Conservation (phyloP, 2,329 filamentous ascomycete species). For the Cryphonectria naterciae region DNA sequence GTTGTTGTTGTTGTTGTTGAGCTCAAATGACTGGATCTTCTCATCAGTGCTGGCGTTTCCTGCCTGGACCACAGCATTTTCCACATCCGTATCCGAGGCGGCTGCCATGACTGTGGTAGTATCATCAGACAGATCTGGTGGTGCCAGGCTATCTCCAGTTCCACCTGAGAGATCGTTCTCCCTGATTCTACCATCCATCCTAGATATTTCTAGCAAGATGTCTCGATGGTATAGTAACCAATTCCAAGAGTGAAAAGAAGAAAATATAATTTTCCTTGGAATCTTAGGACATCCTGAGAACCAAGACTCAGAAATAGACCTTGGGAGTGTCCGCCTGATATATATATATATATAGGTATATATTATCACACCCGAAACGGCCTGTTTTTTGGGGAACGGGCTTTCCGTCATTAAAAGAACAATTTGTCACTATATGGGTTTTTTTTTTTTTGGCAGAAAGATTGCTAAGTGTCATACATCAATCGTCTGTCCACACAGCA, state of each 20-base stretch:
- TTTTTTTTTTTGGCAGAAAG: background rate
- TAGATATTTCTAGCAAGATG: background rate
- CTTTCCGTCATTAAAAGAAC: background rate
- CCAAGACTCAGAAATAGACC: background rate
- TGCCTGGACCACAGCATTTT: background rate
- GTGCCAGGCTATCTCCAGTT: background rate
- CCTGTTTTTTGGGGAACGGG: background rate
- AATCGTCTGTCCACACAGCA: background rate
- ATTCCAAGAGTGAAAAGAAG: background rate
- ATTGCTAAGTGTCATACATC: background rate
- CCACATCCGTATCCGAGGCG: background rate
- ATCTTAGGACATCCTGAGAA: background rate
- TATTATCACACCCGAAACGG: background rate
- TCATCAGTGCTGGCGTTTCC: background rate
- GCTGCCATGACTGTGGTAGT: constrained; percentile 2
- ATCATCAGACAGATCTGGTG: background rate
- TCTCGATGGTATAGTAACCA: background rate
- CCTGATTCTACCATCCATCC: background rate
- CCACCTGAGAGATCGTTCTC: background rate
- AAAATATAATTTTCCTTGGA: background rate
- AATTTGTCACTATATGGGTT: background rate
- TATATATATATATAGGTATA: background rate
- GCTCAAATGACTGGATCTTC: background rate
- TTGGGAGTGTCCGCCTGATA: background rate
- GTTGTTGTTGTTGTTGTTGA: background rate